These are phyloP conservation scores for Daldinia sp. DNA, from an alignment of 2,329 filamentous ascomycete genomes.

Conservation along the genomic window DNA sequence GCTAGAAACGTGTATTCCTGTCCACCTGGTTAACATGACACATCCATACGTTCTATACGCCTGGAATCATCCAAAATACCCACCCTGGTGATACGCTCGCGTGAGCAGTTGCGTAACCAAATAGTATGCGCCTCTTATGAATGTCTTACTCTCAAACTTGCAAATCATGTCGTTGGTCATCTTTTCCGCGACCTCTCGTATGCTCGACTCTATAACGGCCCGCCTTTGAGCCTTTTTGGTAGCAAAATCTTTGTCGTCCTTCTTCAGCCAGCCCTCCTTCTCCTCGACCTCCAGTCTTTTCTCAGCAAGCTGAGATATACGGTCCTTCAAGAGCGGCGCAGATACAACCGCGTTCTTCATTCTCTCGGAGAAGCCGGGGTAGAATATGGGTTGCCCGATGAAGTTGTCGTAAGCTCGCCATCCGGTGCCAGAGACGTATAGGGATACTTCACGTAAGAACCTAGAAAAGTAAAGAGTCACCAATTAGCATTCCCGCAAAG, in stretches of 20 bases:
- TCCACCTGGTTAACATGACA: conserved; percentile 10
- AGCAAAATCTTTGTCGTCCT: conserved; percentile 66
- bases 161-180: conserved; percentile 97
- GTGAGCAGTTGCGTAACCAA: conserved; percentile 87
- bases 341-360: conserved; percentile 85
- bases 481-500: not conserved
- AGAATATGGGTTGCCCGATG: conserved; percentile 94
- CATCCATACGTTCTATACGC: not conserved
- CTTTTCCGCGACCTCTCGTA: conserved; percentile 85
- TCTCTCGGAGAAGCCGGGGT: conserved; percentile 88
- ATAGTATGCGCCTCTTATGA: conserved; percentile 94
- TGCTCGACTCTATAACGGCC: conserved; percentile 75
- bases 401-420: conserved; percentile 95
- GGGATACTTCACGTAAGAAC: conserved; percentile 91
- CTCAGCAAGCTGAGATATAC: conserved; percentile 82
- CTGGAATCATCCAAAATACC: conserved; percentile 10
- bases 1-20: conserved; percentile 89
- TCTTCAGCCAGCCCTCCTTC: conserved; percentile 74
- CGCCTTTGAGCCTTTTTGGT: conserved; percentile 66
- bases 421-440: conserved; percentile 91
- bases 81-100: conserved; percentile 89
- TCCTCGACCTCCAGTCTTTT: conserved; percentile 81
- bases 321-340: conserved; percentile 78
- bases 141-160: conserved; percentile 95
- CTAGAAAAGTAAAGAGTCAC: conserved; percentile 58